Conservation (phyloP, 2,329 filamentous ascomycete genomes). For the Sporothrix globosa region DNA sequence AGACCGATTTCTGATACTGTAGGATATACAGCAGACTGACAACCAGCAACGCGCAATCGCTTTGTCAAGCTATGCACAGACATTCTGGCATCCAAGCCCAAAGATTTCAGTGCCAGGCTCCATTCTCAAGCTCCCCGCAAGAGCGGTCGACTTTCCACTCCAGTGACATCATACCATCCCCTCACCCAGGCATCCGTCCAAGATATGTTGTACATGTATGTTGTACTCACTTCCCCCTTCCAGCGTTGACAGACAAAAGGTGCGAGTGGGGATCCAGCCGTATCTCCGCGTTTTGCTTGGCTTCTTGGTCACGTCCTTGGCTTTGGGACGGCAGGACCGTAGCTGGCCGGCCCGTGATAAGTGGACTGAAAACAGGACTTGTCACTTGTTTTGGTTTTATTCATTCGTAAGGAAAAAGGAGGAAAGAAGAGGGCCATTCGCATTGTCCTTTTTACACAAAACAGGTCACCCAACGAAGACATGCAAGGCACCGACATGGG, state of each 20-base stretch:
- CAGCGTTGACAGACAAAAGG: not conserved
- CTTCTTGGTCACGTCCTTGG: constrained; percentile 15
- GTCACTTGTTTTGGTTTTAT: not conserved
- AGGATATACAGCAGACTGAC: too few relatives aligned
- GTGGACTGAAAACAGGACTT: constrained; percentile 13
- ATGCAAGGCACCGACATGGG: too few relatives aligned
- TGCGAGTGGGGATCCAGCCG: constrained; percentile 6
- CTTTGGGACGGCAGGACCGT: not conserved
- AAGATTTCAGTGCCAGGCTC: not conserved
- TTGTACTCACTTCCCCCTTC: not conserved
- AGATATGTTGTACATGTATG: too few relatives aligned
- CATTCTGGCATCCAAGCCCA: not conserved
- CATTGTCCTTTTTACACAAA: too few relatives aligned
- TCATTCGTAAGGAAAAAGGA: not conserved
- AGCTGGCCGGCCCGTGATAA: constrained; percentile 1
- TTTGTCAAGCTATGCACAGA: not conserved
- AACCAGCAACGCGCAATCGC: too few relatives aligned
- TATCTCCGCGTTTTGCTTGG: not conserved
- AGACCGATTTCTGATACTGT: too few relatives aligned
- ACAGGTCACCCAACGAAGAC: too few relatives aligned
- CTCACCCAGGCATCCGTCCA: constrained; percentile 13
- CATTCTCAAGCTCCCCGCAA: not conserved
- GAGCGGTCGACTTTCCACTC: not conserved
- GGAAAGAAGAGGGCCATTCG: too few relatives aligned
- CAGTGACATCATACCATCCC: constrained; percentile 5